A percentile compares a stretch with the other conserved stretches of the same genome.
Evolutionary conservation across 441 rosid species (phyloP).

Genomic region (Rhodomyrtus psidioides): DNA sequence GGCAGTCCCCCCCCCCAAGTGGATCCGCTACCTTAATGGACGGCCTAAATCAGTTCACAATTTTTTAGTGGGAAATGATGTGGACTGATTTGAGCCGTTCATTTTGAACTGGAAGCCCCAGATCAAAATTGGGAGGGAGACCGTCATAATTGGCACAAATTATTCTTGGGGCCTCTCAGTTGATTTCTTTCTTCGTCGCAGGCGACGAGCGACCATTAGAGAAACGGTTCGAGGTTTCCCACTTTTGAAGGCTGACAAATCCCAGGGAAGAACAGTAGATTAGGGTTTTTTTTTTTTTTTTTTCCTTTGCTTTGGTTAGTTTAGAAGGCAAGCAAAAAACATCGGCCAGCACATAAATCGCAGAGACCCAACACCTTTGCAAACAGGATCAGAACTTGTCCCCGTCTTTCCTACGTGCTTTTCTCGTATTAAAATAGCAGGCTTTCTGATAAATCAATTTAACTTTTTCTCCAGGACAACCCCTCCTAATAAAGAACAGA

Average conservation of each 20-base stretch:
- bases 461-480: not conserved
- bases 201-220: not conserved
- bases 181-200: too few relatives aligned
- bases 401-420: not conserved
- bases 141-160: not conserved
- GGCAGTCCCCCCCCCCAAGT: not conserved
- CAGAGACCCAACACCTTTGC: not conserved
- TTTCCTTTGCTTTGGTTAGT: too few relatives aligned
- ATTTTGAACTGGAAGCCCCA: too few relatives aligned
- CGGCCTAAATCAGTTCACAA: too few relatives aligned
- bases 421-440: not conserved
- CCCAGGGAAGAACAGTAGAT: not conserved
- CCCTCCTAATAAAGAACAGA: not conserved
- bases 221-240: not conserved
- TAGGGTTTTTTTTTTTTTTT: not conserved
- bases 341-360: too few relatives aligned
- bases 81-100: too few relatives aligned
- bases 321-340: not conserved
- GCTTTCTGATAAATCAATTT: not conserved
- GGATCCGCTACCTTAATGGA: too few relatives aligned
- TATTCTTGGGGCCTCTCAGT: too few relatives aligned
- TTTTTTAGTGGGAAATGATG: too few relatives aligned
- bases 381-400: not conserved
- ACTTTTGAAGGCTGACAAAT: not conserved
- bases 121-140: too few relatives aligned